Base-by-base conservation (phyloP, 31 red algal genomes). In the Endocladia muricata region DNA sequence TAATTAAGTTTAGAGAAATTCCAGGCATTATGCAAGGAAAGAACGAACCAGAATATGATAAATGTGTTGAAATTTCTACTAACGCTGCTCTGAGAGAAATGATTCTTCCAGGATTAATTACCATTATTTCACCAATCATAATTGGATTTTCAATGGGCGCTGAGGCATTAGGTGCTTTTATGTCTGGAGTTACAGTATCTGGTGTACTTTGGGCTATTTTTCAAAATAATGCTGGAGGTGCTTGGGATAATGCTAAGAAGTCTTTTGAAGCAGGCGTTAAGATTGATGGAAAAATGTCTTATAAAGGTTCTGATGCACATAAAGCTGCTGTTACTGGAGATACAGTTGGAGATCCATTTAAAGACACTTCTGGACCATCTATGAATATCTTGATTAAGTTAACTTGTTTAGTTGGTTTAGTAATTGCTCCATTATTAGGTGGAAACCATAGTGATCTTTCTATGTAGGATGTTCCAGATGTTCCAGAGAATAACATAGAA, bases 191-290 rank as follows among this genome's bases (percentile, higher is more conserved):
- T 48, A 87, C 83, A 39, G 74, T 66, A 42, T 56, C 59, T 40
- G 81, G 93, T 21, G 34, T 70, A 56, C 59, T 93, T 31, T 52
- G 91, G 58, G 90, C 57, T 7, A 63, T 93, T 6, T 49, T 93
- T 31, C 76, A 91, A 86, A 65, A 44, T 4, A 93, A 93, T 42
- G 87, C 86, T 37, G 90, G 90, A 36, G 90, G 90, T 32, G 90
- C 90, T 7, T 93, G 88, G 88, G 90, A 93, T 47, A 93, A 93
- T 19, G 90, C 90, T 3, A 93, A 93, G 90, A 93, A 93, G 61
- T 68, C 68, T 29, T 71, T 79, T 2, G 90, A 93, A 73, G 43
- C 38, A 22, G 90, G 90, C n/a, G n/a, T n/a, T n/a, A n/a, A n/a
- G 15, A 21, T 43, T n/a, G 74, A 68, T 41, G 90, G 90, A 4